These are phyloP conservation scores for Yamagishiella unicocca DNA, from an alignment of 139 green algal genomes.

Conservation along the genomic window DNA sequence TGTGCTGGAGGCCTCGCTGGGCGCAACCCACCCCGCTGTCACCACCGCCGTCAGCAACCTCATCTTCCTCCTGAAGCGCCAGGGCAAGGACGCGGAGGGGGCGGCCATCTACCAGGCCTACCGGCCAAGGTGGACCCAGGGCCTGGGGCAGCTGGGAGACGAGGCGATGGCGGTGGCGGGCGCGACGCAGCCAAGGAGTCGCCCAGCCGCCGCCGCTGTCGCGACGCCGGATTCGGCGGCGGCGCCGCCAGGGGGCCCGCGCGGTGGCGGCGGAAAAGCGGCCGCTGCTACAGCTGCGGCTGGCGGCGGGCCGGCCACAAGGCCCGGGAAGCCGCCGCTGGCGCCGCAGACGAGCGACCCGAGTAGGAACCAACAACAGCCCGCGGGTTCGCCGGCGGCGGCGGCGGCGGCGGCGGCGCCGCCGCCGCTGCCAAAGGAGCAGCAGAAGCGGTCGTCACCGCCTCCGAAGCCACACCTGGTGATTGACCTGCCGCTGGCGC, in stretches of 20 bases:
- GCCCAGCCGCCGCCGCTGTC: background rate
- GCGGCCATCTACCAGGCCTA: conserved; percentile 7
- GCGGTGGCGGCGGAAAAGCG: too few species aligned
- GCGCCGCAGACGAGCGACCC: background rate
- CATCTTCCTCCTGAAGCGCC: conserved; percentile 30
- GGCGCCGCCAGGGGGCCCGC: background rate
- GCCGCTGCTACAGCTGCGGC: too few species aligned
- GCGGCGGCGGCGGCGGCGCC: background rate
- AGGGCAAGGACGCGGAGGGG: background rate
- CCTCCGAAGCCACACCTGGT: background rate
- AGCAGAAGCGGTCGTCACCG: background rate
- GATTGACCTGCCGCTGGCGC: background rate
- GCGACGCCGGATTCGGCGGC: background rate
- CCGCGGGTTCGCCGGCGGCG: too few species aligned
- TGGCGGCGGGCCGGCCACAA: background rate
- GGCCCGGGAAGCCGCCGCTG: background rate
- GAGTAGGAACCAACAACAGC: too few species aligned
- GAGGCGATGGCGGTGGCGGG: background rate
- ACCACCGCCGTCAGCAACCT: conserved; percentile 44
- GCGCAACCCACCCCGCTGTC: conserved; percentile 30
- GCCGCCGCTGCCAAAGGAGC: background rate
- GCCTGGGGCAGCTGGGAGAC: conserved; percentile 8
- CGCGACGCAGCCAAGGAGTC: background rate
- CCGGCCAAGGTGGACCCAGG: background rate
- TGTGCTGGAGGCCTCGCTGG: conserved; percentile 32